These are phyloP conservation scores for Oryza punctata DNA, from an alignment of 176 grass and related monocot species.

Conservation along the genomic window DNA sequence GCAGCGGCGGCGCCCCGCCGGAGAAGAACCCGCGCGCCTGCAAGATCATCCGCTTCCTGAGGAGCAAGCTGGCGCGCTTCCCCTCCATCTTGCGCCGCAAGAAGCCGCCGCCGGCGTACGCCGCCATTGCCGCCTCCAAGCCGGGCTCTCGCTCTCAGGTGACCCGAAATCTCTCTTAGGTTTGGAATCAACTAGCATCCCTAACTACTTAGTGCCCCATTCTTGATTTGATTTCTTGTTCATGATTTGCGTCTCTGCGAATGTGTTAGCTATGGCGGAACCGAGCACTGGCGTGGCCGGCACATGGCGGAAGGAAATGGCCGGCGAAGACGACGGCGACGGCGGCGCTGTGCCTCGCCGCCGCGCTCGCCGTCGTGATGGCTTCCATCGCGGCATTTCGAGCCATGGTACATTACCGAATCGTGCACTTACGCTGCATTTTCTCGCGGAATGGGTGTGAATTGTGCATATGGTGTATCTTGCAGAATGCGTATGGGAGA, in stretches of 20 bases:
- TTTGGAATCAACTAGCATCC: neutral
- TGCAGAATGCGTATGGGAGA: slow-evolving; percentile 4
- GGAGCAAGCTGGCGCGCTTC: neutral
- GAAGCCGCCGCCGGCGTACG: neutral
- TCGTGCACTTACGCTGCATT: no score
- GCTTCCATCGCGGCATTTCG: neutral
- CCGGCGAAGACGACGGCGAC: neutral
- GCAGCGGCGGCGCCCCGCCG: neutral
- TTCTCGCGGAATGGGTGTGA: no score
- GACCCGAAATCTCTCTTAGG: neutral
- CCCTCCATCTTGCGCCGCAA: slow-evolving; percentile 33
- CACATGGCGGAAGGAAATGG: neutral
- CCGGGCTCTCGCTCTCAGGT: slow-evolving; percentile 2
- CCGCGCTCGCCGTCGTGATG: neutral
- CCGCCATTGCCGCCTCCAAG: neutral
- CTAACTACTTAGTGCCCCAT: neutral
- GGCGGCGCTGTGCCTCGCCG: neutral
- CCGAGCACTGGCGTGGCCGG: neutral
- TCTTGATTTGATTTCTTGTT: neutral
- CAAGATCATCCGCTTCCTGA: slow-evolving; percentile 28
- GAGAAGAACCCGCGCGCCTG: neutral
- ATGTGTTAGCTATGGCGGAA: neutral
- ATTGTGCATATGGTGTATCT: neutral
- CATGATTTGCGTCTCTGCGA: no score
- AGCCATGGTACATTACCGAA: slow-evolving; percentile 12